These are phyloP conservation scores for Starmerella powellii DNA, from an alignment of 805 yeast genomes.

Conservation along the genomic window DNA sequence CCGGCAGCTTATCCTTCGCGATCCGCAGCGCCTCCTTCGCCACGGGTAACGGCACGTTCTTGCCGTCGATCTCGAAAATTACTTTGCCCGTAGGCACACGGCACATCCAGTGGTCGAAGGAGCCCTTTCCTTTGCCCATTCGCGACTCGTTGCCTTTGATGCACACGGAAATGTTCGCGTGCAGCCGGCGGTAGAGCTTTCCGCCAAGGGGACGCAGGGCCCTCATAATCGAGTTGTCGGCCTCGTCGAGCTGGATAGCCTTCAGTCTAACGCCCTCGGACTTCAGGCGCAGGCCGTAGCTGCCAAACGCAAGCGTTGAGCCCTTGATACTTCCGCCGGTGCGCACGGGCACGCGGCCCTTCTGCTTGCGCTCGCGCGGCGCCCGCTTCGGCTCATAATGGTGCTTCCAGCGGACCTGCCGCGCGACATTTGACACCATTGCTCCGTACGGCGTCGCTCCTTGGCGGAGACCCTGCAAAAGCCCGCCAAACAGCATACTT, in stretches of 20 bases:
- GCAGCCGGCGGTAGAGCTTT: constrained; percentile 62
- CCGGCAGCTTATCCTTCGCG: constrained; percentile 87
- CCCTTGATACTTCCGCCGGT: constrained; percentile 92
- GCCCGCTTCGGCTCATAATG: constrained; percentile 50
- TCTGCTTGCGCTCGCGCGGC: constrained; percentile 62
- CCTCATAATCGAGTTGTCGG: constrained; percentile 76
- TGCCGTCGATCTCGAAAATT: constrained; percentile 68
- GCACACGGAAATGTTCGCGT: constrained; percentile 81
- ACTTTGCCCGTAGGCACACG: constrained; percentile 94
- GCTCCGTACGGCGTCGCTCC: background rate
- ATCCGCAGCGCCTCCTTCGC: constrained; percentile 82
- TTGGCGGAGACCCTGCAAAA: constrained; percentile 7
- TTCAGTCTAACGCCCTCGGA: constrained; percentile 77
- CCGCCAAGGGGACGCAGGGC: constrained; percentile 66
- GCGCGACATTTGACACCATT: constrained; percentile 1
- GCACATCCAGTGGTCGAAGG: constrained; percentile 93
- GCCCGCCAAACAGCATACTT: constrained; percentile 7
- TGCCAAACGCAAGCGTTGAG: constrained; percentile 66
- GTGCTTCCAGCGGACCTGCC: constrained; percentile 21
- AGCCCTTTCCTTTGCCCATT: constrained; percentile 99
- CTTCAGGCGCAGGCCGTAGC: constrained; percentile 74
- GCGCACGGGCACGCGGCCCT: constrained; percentile 89
- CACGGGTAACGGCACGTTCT: constrained; percentile 68
- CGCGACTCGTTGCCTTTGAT: constrained; percentile 96
- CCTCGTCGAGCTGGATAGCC: constrained; percentile 82